Conservation (phyloP, 768 basidiomycete genomes). For the Auricularia heimuer region DNA sequence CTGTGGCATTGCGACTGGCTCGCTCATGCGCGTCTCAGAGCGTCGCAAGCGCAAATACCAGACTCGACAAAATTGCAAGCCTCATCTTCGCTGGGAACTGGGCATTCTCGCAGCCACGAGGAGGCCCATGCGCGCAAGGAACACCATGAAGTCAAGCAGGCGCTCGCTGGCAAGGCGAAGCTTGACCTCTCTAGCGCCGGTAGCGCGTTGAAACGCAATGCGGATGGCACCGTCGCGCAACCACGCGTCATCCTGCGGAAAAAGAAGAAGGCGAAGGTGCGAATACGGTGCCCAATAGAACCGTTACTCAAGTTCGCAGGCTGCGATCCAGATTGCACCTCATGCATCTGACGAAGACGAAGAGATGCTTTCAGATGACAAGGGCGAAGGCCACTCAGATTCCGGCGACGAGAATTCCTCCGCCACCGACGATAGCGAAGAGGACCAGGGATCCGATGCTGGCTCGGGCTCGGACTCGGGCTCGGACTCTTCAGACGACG, state of each 20-base stretch:
- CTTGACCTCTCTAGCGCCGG: constrained; percentile 32
- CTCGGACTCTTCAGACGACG: constrained; percentile 14
- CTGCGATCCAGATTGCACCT: too few relatives aligned
- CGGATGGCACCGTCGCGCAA: constrained; percentile 47
- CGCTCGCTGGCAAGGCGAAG: constrained; percentile 6
- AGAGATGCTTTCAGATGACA: neutral
- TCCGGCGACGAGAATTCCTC: constrained; percentile 18
- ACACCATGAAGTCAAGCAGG: constrained; percentile 39
- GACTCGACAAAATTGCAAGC: constrained; percentile 56
- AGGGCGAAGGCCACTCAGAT: neutral
- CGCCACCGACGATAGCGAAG: constrained; percentile 12
- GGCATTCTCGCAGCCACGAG: constrained; percentile 49
- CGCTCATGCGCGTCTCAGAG: constrained; percentile 32
- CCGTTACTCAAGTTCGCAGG: too few relatives aligned
- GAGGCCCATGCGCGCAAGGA: constrained; percentile 50
- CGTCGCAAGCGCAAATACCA: constrained; percentile 62
- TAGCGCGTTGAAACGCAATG: constrained; percentile 53
- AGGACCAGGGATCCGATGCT: constrained; percentile 1
- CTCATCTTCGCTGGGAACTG: constrained; percentile 77
- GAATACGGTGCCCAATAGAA: neutral
- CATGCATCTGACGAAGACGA: too few relatives aligned
- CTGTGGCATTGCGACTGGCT: neutral
- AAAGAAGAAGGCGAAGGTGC: constrained; percentile 17
- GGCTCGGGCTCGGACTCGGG: constrained; percentile 5
- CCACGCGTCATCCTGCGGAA: constrained; percentile 39